phyloP scores from a whole-genome alignment of 192 early-diverging fungal species.

The Coemansia guatemalensis region DNA sequence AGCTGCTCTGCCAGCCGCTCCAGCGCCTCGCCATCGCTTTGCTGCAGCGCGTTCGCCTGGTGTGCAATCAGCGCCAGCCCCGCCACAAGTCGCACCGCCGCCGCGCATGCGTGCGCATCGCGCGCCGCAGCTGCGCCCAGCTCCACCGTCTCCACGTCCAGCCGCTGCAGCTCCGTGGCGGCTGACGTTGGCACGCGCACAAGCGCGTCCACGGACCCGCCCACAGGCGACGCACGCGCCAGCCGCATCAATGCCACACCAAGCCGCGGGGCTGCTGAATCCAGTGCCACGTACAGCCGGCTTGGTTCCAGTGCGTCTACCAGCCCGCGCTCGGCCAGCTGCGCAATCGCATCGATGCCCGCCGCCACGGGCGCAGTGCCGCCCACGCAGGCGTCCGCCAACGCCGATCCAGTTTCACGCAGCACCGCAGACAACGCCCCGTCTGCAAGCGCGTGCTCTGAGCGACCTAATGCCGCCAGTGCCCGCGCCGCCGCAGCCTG shows the following conservation, averaged over 20 bases:
- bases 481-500: neutral
- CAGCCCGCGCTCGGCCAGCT: constrained; percentile 15
- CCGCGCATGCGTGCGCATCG: constrained; percentile 31
- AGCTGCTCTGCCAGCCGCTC: constrained; percentile 28
- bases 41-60: constrained; percentile 20
- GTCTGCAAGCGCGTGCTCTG: constrained; percentile 14
- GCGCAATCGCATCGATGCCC: constrained; percentile 20
- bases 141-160: constrained; percentile 16
- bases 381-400: constrained; percentile 26
- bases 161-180: constrained; percentile 15
- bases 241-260: constrained; percentile 22
- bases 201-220: constrained; percentile 8
- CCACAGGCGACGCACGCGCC: constrained; percentile 1
- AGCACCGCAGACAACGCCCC: constrained; percentile 15
- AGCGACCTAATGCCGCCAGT: constrained; percentile 14
- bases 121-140: constrained; percentile 16
- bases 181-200: constrained; percentile 18
- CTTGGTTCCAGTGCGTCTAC: constrained; percentile 5
- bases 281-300: constrained; percentile 25
- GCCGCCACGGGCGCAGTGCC: constrained; percentile 26
- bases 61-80: constrained; percentile 26
- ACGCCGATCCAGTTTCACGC: constrained; percentile 29
- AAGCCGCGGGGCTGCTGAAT: constrained; percentile 24
- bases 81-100: constrained; percentile 26
- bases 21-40: neutral